phyloP scores from a whole-genome alignment of 2,329 filamentous ascomycete genomes.

The Botrytis aclada region DNA sequence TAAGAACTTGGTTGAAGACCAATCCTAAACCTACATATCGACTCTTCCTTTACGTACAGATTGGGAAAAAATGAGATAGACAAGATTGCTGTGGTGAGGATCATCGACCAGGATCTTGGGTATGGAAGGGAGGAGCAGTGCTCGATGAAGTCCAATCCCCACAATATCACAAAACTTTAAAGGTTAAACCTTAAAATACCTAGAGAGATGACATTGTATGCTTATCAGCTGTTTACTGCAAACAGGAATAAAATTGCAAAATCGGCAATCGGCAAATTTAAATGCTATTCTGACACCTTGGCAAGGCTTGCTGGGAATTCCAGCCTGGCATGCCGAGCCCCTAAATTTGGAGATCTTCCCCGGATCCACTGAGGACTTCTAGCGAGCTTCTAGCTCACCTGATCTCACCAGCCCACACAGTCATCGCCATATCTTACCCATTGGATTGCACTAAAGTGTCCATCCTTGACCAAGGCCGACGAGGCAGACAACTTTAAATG shows the following conservation, averaged over 20 bases:
- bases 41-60: neutral
- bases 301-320: neutral
- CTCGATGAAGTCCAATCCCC: neutral
- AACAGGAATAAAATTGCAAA: neutral
- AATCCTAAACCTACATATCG: neutral
- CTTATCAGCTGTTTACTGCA: neutral
- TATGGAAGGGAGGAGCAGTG: neutral
- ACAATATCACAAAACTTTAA: neutral
- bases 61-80: neutral
- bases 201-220: neutral
- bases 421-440: neutral
- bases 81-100: neutral
- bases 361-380: slow-evolving; percentile 8
- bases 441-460: neutral
- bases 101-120: neutral
- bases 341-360: neutral
- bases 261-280: neutral
- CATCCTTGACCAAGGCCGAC: neutral
- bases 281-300: neutral
- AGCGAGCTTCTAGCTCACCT: slow-evolving; percentile 19
- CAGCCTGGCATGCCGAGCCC: neutral
- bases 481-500: slow-evolving; percentile 7
- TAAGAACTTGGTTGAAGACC: neutral
- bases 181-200: neutral
- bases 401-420: slow-evolving; percentile 2